Conservation (phyloP, 2,329 filamentous ascomycete species). For the Trichoderma asperellum region DNA sequence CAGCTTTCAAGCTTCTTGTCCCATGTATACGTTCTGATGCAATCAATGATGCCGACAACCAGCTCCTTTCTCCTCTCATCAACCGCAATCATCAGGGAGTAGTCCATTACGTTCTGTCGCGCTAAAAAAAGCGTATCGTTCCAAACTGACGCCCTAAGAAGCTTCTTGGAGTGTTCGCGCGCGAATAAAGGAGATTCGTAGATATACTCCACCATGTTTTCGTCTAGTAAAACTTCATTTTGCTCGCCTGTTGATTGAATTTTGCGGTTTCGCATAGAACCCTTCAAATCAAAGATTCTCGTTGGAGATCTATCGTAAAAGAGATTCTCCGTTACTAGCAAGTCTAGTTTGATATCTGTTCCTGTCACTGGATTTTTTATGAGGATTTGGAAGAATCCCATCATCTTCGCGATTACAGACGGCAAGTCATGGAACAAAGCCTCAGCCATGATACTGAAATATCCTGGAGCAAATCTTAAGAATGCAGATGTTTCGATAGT, state of each 20-base stretch:
- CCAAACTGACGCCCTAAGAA: conserved; percentile 89
- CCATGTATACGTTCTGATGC: conserved; percentile 98
- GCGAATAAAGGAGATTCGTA: conserved; percentile 96
- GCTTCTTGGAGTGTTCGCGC: conserved; percentile 92
- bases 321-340: conserved; percentile 95
- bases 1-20: conserved; percentile 99
- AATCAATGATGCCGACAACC: conserved; percentile 97
- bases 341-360: conserved; percentile 90
- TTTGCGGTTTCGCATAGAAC: conserved; percentile 97
- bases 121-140: conserved; percentile 97
- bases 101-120: conserved; percentile 98
- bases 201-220: conserved; percentile 99
- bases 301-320: conserved; percentile 94
- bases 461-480: conserved; percentile 91
- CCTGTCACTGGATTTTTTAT: conserved; percentile 94
- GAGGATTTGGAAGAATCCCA: conserved; percentile 95
- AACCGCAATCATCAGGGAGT: conserved; percentile 96
- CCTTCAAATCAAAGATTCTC: conserved; percentile 93
- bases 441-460: conserved; percentile 97
- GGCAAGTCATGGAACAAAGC: conserved; percentile 93
- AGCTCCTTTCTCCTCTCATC: conserved; percentile 88
- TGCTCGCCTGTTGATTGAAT: conserved; percentile 94
- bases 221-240: conserved; percentile 93
- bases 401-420: conserved; percentile 98
- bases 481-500: conserved; percentile 93